Conservation (phyloP, 2,329 filamentous ascomycete genomes). For the Septoria linicola region DNA sequence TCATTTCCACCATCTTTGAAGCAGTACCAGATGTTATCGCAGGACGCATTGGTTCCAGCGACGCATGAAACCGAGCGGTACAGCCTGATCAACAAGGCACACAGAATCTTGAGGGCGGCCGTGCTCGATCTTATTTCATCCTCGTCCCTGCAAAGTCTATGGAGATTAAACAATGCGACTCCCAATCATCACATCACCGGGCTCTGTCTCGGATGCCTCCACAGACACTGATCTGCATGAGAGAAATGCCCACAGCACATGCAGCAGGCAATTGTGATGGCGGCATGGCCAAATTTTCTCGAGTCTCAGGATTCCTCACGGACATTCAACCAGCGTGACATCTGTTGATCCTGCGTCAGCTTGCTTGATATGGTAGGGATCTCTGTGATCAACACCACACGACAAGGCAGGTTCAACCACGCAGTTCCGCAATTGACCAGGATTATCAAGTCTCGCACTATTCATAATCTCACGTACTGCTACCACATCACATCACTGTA, state of each 20-base stretch:
- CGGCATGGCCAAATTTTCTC: background rate
- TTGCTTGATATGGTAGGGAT: constrained; percentile 3
- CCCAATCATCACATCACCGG: constrained; percentile 1
- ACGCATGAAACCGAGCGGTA: no score
- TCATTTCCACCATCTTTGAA: no score
- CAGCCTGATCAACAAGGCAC: background rate
- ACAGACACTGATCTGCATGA: background rate
- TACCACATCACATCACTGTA: background rate
- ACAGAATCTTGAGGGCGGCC: no score
- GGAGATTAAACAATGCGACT: constrained; percentile 4
- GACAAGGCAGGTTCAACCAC: constrained; percentile 3
- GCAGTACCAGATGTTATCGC: no score
- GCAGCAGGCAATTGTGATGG: background rate
- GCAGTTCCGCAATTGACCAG: constrained; percentile 7
- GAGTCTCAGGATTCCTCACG: no score
- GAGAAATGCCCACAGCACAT: background rate
- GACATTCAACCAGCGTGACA: no score
- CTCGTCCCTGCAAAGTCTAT: constrained; percentile 10
- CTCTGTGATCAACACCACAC: background rate
- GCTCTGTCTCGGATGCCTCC: background rate
- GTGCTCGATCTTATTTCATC: no score
- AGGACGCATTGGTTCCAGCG: no score
- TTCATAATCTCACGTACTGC: background rate
- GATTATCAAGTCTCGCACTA: constrained; percentile 1
- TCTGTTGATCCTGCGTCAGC: background rate